These are phyloP conservation scores for Colletotrichum tropicicola DNA, from an alignment of 2,329 filamentous ascomycete species.

Conservation along the genomic window DNA sequence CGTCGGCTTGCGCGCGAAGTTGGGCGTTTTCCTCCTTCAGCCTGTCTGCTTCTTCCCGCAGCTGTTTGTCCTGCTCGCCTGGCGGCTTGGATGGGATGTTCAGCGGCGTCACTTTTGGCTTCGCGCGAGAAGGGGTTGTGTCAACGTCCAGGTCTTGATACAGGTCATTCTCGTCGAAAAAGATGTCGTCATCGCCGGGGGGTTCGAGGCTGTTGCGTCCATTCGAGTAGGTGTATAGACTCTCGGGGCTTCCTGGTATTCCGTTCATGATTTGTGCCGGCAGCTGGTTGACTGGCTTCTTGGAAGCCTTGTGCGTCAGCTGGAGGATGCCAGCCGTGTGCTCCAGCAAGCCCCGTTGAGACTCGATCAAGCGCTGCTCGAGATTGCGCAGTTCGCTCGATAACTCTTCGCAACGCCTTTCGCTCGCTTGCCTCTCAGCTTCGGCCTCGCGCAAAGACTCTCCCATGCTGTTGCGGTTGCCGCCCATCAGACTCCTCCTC, in stretches of 20 bases:
- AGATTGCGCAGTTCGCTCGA: conserved; percentile 81
- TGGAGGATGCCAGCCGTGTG: conserved; percentile 95
- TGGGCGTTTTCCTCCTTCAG: conserved; percentile 57
- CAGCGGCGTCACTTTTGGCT: conserved; percentile 53
- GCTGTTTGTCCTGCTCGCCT: conserved; percentile 60
- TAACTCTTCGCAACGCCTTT: conserved; percentile 86
- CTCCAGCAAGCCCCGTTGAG: conserved; percentile 80
- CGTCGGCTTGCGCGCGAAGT: conserved; percentile 43
- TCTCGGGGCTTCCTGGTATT: conserved; percentile 80
- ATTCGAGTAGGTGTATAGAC: conserved; percentile 75
- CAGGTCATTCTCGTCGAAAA: conserved; percentile 81
- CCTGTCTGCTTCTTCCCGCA: conserved; percentile 57
- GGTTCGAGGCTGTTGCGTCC: conserved; percentile 67
- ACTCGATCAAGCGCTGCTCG: conserved; percentile 78
- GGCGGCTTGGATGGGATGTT: conserved; percentile 68
- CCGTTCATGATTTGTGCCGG: conserved; percentile 54
- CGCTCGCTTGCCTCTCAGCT: conserved; percentile 77
- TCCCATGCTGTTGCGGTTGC: conserved; percentile 56
- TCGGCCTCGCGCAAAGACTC: conserved; percentile 70
- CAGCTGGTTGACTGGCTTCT: conserved; percentile 52
- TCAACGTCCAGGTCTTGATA: conserved; percentile 72
- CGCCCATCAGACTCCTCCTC: conserved; percentile 57
- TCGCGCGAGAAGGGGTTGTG: conserved; percentile 38
- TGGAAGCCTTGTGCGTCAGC: conserved; percentile 84
- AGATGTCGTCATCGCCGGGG: conserved; percentile 61